Conservation (phyloP, 805 yeast genomes). For the Ogataea philodendri region DNA sequence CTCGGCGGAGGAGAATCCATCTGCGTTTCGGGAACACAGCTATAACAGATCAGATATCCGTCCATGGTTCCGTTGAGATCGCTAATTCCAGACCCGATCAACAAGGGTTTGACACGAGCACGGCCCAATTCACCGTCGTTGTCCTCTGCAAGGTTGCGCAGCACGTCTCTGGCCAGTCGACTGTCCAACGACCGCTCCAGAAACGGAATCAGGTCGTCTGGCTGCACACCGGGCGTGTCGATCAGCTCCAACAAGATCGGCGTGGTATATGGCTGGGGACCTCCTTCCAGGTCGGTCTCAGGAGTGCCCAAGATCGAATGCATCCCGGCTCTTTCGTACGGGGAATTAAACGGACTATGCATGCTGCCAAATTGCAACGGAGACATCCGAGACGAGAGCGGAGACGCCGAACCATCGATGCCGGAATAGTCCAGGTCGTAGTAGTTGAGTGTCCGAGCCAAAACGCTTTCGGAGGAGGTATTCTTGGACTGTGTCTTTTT, state of each 20-base stretch:
- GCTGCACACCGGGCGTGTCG: conserved; percentile 71
- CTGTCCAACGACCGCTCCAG: conserved; percentile 68
- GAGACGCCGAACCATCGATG: conserved; percentile 17
- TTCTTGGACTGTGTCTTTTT: conserved; percentile 10
- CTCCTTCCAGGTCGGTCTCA: conserved; percentile 19
- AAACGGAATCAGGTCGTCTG: conserved; percentile 69
- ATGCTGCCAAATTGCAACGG: conserved; percentile 11
- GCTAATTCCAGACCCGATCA: conserved; percentile 77
- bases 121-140: conserved; percentile 22
- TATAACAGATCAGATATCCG: conserved; percentile 68
- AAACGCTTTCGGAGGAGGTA: conserved; percentile 12
- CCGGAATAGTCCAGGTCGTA: conserved; percentile 31
- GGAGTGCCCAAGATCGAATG: conserved; percentile 8
- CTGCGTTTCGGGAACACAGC: conserved; percentile 57
- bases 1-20: conserved; percentile 50
- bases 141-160: conserved; percentile 58
- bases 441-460: conserved; percentile 22
- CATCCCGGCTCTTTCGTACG: conserved; percentile 4
- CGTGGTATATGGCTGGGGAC: conserved; percentile 49
- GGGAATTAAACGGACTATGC: conserved; percentile 11
- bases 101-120: conserved; percentile 54
- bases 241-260: conserved; percentile 67
- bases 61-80: conserved; percentile 74
- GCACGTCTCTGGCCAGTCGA: conserved; percentile 54
- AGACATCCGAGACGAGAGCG: conserved; percentile 14